Evolutionary conservation across 768 basidiomycete species (phyloP).

Genomic region (Suillus sp.): DNA sequence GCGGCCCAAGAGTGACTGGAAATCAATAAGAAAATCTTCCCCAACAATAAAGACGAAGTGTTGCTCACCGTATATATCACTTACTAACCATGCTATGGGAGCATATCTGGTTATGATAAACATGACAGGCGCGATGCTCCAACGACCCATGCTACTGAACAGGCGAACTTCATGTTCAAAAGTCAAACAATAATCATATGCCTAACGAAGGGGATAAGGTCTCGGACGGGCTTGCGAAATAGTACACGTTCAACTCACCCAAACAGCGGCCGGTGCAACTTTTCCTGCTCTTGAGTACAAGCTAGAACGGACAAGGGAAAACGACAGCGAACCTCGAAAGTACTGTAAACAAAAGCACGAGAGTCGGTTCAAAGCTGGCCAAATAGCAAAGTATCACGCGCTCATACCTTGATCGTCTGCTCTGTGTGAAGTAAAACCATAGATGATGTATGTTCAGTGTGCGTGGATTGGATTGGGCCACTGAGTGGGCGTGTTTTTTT

Average conservation of each 20-base stretch:
- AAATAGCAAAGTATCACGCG: not conserved
- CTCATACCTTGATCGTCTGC: constrained; percentile 16
- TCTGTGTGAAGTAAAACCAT: constrained; percentile 14
- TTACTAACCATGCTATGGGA: constrained; percentile 12
- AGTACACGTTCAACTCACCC: constrained; percentile 6
- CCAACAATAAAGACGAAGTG: no score
- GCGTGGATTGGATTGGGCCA: not conserved
- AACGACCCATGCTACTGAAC: constrained; percentile 3
- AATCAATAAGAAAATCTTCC: not conserved
- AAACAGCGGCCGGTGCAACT: constrained; percentile 16
- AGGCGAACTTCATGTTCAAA: constrained; percentile 17
- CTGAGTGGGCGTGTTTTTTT: not conserved
- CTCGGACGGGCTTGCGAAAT: not conserved
- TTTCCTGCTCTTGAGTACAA: not conserved
- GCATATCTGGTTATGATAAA: constrained; percentile 17
- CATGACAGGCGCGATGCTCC: constrained; percentile 11
- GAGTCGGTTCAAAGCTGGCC: not conserved
- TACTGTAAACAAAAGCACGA: constrained; percentile 5
- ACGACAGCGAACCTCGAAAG: constrained; percentile 9
- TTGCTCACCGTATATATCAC: constrained; percentile 14
- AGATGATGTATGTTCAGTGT: not conserved
- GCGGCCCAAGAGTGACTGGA: constrained; percentile 4
- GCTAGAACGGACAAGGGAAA: not conserved
- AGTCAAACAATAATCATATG: constrained; percentile 16
- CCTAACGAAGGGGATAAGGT: not conserved